Evolutionary conservation across 2,329 filamentous ascomycete genomes (phyloP).

Genomic region (Monilinia polystroma): DNA sequence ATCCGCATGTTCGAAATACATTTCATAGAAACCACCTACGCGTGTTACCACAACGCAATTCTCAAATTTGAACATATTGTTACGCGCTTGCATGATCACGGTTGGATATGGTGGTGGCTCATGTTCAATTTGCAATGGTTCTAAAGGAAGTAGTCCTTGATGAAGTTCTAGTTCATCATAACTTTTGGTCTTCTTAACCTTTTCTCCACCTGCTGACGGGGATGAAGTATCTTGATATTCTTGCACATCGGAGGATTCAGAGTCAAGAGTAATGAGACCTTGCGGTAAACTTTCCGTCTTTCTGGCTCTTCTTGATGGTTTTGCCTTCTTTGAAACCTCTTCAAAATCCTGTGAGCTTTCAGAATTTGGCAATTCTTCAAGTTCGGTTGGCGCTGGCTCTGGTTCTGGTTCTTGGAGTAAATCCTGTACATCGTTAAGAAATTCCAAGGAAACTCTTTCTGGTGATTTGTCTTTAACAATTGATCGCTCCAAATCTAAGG

Average conservation of each 20-base stretch:
- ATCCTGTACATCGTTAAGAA: conserved; percentile 8
- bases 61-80: conserved; percentile 86
- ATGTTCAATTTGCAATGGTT: conserved; percentile 42
- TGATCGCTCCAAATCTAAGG: conserved; percentile 37
- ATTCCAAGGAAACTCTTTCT: neutral
- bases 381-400: neutral
- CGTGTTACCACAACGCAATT: conserved; percentile 90
- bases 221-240: conserved; percentile 3
- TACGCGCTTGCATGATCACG: conserved; percentile 82
- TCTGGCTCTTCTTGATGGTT: neutral
- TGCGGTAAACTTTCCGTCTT: conserved; percentile 13
- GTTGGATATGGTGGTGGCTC: conserved; percentile 68
- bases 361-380: neutral
- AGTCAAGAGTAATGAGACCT: conserved; percentile 18
- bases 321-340: neutral
- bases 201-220: neutral
- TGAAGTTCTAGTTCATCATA: conserved; percentile 48
- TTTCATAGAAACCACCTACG: conserved; percentile 94
- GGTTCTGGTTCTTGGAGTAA: conserved; percentile 1
- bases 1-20: conserved; percentile 95
- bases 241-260: conserved; percentile 1
- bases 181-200: neutral
- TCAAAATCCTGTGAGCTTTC: neutral
- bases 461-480: neutral
- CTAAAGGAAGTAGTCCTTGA: conserved; percentile 48